Evolutionary conservation across 257 asterid species (phyloP), one percentile per base, ranked within the genome.

Genomic region (Haberlea rhodopensis): DNA sequence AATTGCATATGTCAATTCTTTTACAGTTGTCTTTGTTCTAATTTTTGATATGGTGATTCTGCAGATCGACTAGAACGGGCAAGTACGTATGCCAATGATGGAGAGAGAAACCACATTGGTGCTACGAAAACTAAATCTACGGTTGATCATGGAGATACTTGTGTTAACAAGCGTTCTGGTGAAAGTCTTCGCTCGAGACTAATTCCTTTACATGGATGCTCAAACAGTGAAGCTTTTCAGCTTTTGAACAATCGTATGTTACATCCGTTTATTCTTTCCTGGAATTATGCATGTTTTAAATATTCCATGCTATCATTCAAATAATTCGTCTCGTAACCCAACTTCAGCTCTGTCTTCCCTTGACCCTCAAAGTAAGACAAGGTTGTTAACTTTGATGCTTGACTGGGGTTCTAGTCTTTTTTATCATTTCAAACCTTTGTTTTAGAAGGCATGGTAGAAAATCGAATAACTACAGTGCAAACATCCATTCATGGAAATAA

Each of bases 41-140:
- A 21, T 25, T 60, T 32, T 70, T 71, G 29, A 65, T 70, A 34
- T n/a, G n/a, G n/a, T n/a, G n/a, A 65, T 68, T 66, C 34, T 78
- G 78, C 80, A 85, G 96, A 87, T 73, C 84, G 95, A 62, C 81
- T 84, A 31, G 96, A 89, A 71, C 79, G 92, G 68, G 84, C 82
- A 45, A 84, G 75, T 68, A 84, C 77, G 71, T 81, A 81, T 63
- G 60, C 53, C 52, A 83, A 72, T 79, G 97, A 90, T 56, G 90
- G 85, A 40, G 95, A 89, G 67, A 89, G 74, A 75, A 79, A 76
- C 73, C 87, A 76, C 64, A n/a, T 62, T 60, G 77, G 60, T 67
- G 74, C 76, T 54, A 20, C 84, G 62, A 85, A 74, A 78, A 79
- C 72, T 68, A 69, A 78, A 28, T 75, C 89, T 59, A 25, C 72